Conservation (phyloP, 768 basidiomycete genomes). For the Russula emetica region DNA sequence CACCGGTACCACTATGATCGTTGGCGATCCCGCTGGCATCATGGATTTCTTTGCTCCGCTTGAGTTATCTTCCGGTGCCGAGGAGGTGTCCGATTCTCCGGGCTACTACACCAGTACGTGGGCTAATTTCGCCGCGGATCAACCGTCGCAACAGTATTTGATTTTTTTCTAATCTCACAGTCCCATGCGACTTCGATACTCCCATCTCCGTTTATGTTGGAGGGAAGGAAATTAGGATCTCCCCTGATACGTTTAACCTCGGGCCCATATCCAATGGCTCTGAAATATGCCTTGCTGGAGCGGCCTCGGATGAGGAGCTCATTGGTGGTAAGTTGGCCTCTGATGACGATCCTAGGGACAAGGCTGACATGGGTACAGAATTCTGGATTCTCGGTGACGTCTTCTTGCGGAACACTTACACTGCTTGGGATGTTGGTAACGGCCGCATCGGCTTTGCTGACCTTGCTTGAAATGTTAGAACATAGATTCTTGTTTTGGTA, state of each 20-base stretch:
- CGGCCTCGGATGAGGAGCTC: rapidly evolving
- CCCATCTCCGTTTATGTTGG: neutral
- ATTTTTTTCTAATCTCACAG: neutral
- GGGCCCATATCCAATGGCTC: neutral
- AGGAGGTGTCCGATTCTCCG: too few species aligned
- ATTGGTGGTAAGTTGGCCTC: neutral
- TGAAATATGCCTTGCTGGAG: neutral
- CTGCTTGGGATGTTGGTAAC: neutral
- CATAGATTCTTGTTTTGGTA: neutral
- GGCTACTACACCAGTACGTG: neutral
- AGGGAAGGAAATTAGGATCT: neutral
- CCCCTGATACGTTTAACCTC: neutral
- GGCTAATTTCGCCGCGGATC: neutral
- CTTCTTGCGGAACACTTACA: neutral
- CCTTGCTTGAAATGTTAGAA: neutral
- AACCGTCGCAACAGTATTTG: too few species aligned
- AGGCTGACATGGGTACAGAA: neutral
- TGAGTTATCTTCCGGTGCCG: neutral
- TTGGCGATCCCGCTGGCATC: conserved; percentile 25
- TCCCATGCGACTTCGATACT: neutral
- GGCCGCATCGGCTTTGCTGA: neutral
- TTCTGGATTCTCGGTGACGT: conserved; percentile 7
- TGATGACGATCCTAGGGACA: neutral
- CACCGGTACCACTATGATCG: conserved; percentile 28
- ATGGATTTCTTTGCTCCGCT: conserved; percentile 11